phyloP scores from a whole-genome alignment of 208 protist species.

The Angomonas ambiguus region DNA sequence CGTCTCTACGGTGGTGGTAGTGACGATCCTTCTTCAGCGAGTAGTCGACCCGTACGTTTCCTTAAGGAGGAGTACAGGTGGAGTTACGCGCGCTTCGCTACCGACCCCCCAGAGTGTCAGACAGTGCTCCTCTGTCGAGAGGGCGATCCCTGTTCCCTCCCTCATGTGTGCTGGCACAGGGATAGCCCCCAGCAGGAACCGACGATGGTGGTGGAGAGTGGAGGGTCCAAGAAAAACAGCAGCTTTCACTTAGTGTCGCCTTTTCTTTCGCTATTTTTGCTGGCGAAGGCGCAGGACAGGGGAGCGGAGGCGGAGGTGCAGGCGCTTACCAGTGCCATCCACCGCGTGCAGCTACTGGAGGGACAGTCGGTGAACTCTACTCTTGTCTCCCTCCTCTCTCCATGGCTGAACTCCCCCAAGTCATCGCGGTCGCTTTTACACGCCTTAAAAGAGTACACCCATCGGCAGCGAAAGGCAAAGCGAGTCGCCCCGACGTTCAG shows the following conservation, averaged over 20 bases:
- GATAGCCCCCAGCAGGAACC: conserved; percentile 21
- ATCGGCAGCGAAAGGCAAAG: not conserved
- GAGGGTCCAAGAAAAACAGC: not conserved
- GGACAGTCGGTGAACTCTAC: conserved; percentile 3
- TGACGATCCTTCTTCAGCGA: not conserved
- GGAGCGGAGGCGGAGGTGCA: not conserved
- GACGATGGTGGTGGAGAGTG: conserved; percentile 12
- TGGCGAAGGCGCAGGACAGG: not conserved
- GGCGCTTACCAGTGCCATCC: not conserved
- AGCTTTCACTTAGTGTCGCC: not conserved
- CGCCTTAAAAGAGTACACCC: not conserved
- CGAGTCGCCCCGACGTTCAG: conserved; percentile 11
- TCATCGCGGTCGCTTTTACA: no score
- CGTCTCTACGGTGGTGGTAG: not conserved
- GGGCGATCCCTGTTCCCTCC: not conserved
- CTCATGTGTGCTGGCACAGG: conserved; percentile 32
- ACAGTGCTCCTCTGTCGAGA: conserved; percentile 17
- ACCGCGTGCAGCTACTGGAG: not conserved
- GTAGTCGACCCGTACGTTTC: not conserved
- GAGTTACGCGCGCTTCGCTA: conserved; percentile 25
- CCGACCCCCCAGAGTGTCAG: conserved; percentile 44
- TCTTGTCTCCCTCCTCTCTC: conserved; percentile 9
- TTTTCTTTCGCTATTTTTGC: not conserved
- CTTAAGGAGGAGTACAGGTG: conserved; percentile 16
- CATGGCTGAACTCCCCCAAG: not conserved